Percentiles rank a stretch among this genome's conserved stretches.
Evolutionary conservation across 345 rosid species (phyloP).

Genomic region (Excoecaria agallocha): DNA sequence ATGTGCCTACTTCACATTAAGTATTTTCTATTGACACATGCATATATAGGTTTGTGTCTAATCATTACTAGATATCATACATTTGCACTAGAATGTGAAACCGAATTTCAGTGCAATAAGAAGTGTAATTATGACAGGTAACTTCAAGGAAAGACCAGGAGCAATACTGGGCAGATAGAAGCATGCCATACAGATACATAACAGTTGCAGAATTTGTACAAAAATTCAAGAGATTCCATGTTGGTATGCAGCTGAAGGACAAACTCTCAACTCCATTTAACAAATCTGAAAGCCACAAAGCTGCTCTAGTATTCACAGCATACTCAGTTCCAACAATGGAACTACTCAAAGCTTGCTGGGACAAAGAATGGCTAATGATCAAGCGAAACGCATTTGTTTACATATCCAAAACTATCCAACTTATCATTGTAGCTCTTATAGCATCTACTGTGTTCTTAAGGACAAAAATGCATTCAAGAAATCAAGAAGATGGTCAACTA

Average conservation of each 20-base stretch:
- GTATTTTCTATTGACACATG: too few relatives aligned
- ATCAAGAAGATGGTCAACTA: constrained; percentile 48
- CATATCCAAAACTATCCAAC: constrained; percentile 65
- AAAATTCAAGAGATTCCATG: constrained; percentile 63
- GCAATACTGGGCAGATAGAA: constrained; percentile 73
- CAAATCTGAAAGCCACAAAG: constrained; percentile 55
- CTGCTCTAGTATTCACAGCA: constrained; percentile 60
- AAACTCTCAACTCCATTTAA: constrained; percentile 61
- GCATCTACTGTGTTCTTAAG: constrained; percentile 61
- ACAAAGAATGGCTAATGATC: constrained; percentile 73
- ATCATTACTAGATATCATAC: too few relatives aligned
- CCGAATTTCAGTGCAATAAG: background rate
- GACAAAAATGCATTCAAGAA: constrained; percentile 54
- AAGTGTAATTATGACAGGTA: constrained; percentile 43
- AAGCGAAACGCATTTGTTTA: constrained; percentile 66
- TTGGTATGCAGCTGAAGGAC: constrained; percentile 51
- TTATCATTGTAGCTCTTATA: constrained; percentile 54
- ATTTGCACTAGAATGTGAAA: too few relatives aligned
- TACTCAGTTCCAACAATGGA: constrained; percentile 57
- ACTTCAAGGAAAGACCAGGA: constrained; percentile 88
- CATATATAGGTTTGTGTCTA: too few relatives aligned
- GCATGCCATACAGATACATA: constrained; percentile 58
- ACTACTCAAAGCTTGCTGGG: constrained; percentile 69
- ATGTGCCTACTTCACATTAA: too few relatives aligned
- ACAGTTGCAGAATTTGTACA: constrained; percentile 57